Percentiles rank a stretch among this genome's conserved stretches.
Evolutionary conservation across 306 rosid species (phyloP).

Genomic region (Chamaecrista fasciculata): DNA sequence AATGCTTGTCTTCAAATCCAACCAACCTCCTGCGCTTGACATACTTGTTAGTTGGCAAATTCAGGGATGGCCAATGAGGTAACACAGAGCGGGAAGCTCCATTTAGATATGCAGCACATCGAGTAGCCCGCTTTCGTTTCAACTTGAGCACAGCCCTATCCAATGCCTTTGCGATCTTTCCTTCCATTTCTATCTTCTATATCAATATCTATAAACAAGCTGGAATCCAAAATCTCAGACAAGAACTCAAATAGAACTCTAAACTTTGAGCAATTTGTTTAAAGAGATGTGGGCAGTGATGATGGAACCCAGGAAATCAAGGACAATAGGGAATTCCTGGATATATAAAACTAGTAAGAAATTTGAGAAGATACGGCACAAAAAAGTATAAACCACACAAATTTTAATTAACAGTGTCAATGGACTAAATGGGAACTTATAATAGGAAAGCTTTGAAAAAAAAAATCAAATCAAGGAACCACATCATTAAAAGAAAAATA

Average conservation of each 20-base stretch:
- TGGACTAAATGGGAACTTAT: not conserved
- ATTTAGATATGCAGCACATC: slow-evolving; percentile 34
- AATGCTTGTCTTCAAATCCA: slow-evolving; percentile 28
- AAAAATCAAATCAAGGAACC: not conserved
- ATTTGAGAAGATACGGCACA: not conserved
- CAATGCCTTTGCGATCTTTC: slow-evolving; percentile 58
- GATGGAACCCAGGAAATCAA: slow-evolving; percentile 31
- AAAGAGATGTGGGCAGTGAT: slow-evolving; percentile 21
- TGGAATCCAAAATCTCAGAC: slow-evolving; percentile 46
- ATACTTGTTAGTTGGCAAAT: slow-evolving; percentile 19
- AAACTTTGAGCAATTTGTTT: slow-evolving; percentile 35
- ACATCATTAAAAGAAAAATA: not conserved
- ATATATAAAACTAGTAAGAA: slow-evolving; percentile 25
- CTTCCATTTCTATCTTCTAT: slow-evolving; percentile 59
- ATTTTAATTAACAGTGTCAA: not conserved
- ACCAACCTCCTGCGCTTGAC: slow-evolving; percentile 54
- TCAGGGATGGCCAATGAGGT: slow-evolving; percentile 26
- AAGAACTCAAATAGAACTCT: slow-evolving; percentile 35
- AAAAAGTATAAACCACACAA: not conserved
- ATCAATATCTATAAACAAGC: slow-evolving; percentile 51
- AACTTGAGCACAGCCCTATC: slow-evolving; percentile 46
- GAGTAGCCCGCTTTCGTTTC: slow-evolving; percentile 59
- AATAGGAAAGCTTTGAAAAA: not conserved
- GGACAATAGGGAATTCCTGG: slow-evolving; percentile 50
- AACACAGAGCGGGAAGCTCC: slow-evolving; percentile 38